phyloP scores from a whole-genome alignment of 108 stramenopile genomes.

The Schizochytrium sp. region DNA sequence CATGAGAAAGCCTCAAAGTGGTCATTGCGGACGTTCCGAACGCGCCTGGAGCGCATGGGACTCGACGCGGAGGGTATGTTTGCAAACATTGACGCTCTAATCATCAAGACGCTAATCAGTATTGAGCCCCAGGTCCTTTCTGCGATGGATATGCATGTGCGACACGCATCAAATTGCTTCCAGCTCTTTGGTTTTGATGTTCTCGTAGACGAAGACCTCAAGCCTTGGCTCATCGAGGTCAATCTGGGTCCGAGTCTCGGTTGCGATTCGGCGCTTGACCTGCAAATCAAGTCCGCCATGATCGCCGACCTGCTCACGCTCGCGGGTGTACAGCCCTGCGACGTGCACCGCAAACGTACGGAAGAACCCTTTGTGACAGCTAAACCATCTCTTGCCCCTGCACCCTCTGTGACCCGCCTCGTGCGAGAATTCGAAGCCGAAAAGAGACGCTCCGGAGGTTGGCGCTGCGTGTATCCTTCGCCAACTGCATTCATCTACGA shows the following conservation, averaged over 20 bases:
- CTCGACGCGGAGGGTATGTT: conserved; percentile 30
- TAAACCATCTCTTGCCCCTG: neutral
- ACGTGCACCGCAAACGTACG: neutral
- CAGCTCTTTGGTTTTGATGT: conserved; percentile 45
- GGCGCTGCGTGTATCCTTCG: neutral
- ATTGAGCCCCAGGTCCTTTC: conserved; percentile 32
- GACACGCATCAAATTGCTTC: conserved; percentile 29
- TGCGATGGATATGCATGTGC: conserved; percentile 32
- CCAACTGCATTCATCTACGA: neutral
- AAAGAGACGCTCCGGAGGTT: neutral
- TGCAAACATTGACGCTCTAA: conserved; percentile 29
- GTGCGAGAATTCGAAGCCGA: neutral
- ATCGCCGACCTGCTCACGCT: neutral
- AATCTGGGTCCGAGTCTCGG: conserved; percentile 43
- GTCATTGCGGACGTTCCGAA: conserved; percentile 30
- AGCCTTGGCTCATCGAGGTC: conserved; percentile 42
- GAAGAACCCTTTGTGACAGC: neutral
- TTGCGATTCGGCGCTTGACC: conserved; percentile 34
- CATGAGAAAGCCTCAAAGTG: conserved; percentile 31
- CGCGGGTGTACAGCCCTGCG: neutral
- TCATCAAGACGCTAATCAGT: conserved; percentile 38
- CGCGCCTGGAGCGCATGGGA: conserved; percentile 31
- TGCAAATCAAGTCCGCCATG: conserved; percentile 21
- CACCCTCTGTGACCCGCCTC: neutral
- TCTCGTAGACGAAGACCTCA: conserved; percentile 32